Base-by-base conservation (phyloP, 140 eudicot genomes). In the Senecio squalidus region DNA sequence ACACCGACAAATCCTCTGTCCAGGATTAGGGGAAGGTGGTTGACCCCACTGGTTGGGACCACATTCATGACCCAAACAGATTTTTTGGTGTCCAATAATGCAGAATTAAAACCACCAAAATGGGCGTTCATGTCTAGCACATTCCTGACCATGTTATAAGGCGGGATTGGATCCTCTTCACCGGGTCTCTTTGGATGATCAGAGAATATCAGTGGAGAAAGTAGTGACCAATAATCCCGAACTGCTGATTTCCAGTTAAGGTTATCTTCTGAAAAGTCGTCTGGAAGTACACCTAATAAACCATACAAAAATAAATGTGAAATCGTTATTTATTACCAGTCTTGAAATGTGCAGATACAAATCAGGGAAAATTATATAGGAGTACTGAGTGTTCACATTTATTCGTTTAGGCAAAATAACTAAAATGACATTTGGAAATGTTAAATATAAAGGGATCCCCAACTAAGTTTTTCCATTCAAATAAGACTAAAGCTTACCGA, bases 31-130 rank as follows among this genome's bases (percentile, higher is more conserved):
- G 98, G 98, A 14, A 92, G 93, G 60, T 74, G 75, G 84, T 92
- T 82, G 54, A 77, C 81, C 16, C 86, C 95, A 17, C 69, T 81
- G 23, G 86, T 78, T 16, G 98, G 95, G 47, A 92, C 90, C 53
- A 87, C 98, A 68, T 92, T 92, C 98, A 92, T 92, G 57, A 92
- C 98, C 98, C 98, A 92, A n/a, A 84, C 98, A 49, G 96, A 92
- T 68, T 92, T 92, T 64, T 76, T 68, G 38, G 86, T 76, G 40
- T 92, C 98, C 69, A 87, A 69, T 50, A 92, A 65, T 11, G 96
- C 98, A 14, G 79, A 78, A 80, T 84, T 92, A 60, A 92, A 87
- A 8, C 98, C 93, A 16, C 98, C 96, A 34, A 87, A 82, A 74
- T 63, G 95, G 26, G 98, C 89, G 57, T 92, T 92, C 98, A 92